phyloP scores from a whole-genome alignment of 345 rosid species.

The Eucalyptus pauciflora region DNA sequence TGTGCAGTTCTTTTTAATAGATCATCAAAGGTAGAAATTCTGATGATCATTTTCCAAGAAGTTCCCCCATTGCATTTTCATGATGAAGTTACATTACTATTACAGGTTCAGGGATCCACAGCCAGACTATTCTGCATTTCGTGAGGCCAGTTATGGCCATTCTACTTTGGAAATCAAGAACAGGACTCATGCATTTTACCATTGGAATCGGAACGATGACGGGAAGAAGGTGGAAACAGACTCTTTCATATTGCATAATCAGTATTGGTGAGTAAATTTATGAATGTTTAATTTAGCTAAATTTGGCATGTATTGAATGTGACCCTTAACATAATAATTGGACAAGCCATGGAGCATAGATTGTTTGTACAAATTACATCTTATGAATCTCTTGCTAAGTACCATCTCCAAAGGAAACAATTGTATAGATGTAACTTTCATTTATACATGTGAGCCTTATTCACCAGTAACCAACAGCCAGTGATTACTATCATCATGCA shows the following conservation, averaged over 20 bases:
- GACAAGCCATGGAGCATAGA: not conserved
- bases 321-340: not conserved
- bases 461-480: not conserved
- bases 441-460: not conserved
- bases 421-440: not conserved
- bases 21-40: not conserved
- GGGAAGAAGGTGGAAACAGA: constrained; percentile 62
- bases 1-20: not conserved
- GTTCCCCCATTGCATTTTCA: not conserved
- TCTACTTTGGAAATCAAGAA: constrained; percentile 73
- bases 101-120: constrained; percentile 67
- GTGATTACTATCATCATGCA: not conserved
- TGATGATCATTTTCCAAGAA: not conserved
- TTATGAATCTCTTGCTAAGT: not conserved
- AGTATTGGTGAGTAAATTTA: constrained; percentile 49
- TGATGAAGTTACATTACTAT: not conserved
- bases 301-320: not conserved
- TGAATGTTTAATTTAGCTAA: not conserved
- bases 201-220: constrained; percentile 79
- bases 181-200: constrained; percentile 76
- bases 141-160: constrained; percentile 93
- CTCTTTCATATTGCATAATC: constrained; percentile 44
- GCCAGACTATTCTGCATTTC: constrained; percentile 81
- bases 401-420: not conserved
- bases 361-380: not conserved